A percentile compares a stretch with the other conserved stretches of the same genome.
These are phyloP conservation scores for Corinectria fuckeliana DNA, from an alignment of 2,329 filamentous ascomycete genomes.

Conservation along the genomic window DNA sequence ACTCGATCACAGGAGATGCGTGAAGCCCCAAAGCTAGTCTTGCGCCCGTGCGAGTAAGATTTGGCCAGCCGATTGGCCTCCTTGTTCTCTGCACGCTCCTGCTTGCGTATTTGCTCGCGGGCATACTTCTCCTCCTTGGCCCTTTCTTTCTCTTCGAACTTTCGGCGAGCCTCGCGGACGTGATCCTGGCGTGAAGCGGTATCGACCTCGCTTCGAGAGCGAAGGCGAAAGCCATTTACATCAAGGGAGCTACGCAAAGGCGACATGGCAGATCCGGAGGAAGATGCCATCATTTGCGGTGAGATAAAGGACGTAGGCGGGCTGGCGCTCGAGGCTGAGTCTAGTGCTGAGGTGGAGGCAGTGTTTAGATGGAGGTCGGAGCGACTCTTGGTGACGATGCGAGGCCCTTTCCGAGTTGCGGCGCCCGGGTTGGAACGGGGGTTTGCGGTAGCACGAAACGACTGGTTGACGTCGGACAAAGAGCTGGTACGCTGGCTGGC, in stretches of 20 bases:
- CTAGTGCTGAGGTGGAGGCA: conserved; percentile 36
- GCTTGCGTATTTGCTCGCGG: conserved; percentile 62
- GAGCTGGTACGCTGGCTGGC: conserved; percentile 45
- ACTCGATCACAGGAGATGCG: conserved; percentile 43
- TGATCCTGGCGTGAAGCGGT: conserved; percentile 61
- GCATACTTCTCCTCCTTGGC: conserved; percentile 69
- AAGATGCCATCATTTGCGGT: conserved; percentile 35
- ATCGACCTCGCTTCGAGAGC: conserved; percentile 66
- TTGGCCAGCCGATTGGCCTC: conserved; percentile 60
- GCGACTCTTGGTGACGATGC: conserved; percentile 47
- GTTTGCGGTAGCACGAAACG: conserved; percentile 35
- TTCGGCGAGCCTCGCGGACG: conserved; percentile 66
- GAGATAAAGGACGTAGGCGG: conserved; percentile 38
- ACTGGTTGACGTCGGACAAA: conserved; percentile 42
- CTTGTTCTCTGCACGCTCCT: conserved; percentile 64
- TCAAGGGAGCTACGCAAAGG: conserved; percentile 67
- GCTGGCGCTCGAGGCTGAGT: conserved; percentile 36
- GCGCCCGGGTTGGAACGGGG: conserved; percentile 37
- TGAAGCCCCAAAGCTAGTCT: conserved; percentile 45
- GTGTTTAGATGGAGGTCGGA: conserved; percentile 54
- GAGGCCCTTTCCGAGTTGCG: conserved; percentile 49
- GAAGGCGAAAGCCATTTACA: conserved; percentile 61
- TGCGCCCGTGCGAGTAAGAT: conserved; percentile 50
- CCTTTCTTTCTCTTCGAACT: conserved; percentile 67
- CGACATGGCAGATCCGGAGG: conserved; percentile 50